Evolutionary conservation across 164 flowering plant genomes (phyloP), one percentile per base, ranked within the genome.

Genomic region (Amborella trichopoda): DNA sequence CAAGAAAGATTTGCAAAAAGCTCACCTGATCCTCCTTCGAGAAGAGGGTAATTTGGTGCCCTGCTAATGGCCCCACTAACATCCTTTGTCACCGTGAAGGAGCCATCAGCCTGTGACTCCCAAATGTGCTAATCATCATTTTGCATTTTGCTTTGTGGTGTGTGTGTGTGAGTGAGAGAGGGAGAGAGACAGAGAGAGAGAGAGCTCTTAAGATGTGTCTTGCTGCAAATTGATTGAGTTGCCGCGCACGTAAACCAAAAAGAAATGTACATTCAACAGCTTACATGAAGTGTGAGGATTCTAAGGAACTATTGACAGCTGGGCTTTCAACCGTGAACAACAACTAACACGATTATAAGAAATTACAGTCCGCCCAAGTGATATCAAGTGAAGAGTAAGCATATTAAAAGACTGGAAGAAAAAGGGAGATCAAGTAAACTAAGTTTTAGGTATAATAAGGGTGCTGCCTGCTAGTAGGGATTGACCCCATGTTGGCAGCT

Each of bases 271-370:
- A 70, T 67, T 75, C 70, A 23, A 73, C 68, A 51, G 69, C 72
- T 23, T 74, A 72, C 0, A 72, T 72, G 9, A 72, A 71, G 12
- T 49, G 49, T 26, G 65, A 33, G 14, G 78, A 74, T 46, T 73
- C 78, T 75, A 73, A 69, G 56, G 70, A 73, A 52, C 70, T 75
- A 56, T 70, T 73, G 12, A 75, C 70, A 1, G 75, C 78, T 13
- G 75, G 70, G 56, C 73, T 67, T 4, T 75, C 75, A 50, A 73
- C n/a, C n/a, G n/a, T n/a, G n/a, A n/a, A n/a, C n/a, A n/a, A n/a
- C n/a, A n/a, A n/a, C n/a, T n/a, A n/a, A n/a, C n/a, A n/a, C n/a
- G n/a, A n/a, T n/a, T n/a, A n/a, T n/a, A n/a, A n/a, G n/a, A n/a
- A n/a, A n/a, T n/a, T n/a, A n/a, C n/a, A n/a, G n/a, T n/a, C n/a